Percentiles rank a stretch among this genome's conserved stretches.
Conservation (phyloP, 1,284 basidiomycete species). For the Microbotryum violaceum region DNA sequence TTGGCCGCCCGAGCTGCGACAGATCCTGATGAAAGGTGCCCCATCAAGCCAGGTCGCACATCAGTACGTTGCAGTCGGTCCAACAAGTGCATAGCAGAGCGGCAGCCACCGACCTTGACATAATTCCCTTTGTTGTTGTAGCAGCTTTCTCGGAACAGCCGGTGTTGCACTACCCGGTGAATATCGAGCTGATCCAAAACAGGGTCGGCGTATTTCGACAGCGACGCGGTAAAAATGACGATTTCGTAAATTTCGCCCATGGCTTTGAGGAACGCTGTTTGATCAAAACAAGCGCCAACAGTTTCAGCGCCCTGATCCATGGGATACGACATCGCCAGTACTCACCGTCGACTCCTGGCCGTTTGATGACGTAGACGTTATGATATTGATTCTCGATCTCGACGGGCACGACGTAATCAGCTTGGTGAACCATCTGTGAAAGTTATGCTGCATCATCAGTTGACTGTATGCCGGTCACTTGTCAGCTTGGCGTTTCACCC, state of each 20-base stretch:
- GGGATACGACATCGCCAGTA: neutral
- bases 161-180: slow-evolving; percentile 84
- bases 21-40: slow-evolving; percentile 59
- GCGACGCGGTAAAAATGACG: slow-evolving; percentile 93
- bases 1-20: slow-evolving; percentile 87
- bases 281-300: neutral
- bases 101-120: slow-evolving; percentile 65
- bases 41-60: neutral
- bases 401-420: slow-evolving; percentile 97
- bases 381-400: slow-evolving; percentile 98
- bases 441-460: no score
- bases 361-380: slow-evolving; percentile 98
- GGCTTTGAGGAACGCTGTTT: slow-evolving; percentile 67
- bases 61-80: neutral
- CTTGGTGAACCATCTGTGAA: slow-evolving; percentile 77
- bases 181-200: slow-evolving; percentile 94
- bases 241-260: slow-evolving; percentile 99
- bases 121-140: slow-evolving; percentile 99
- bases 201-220: slow-evolving; percentile 99
- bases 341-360: slow-evolving; percentile 80
- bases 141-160: slow-evolving; percentile 95
- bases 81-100: neutral
- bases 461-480: no score
- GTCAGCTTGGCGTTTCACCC: neutral
- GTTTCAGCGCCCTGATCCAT: neutral